phyloP scores from a whole-genome alignment of 495 filamentous ascomycete genomes.

The Thermothielavioides terrestris region DNA sequence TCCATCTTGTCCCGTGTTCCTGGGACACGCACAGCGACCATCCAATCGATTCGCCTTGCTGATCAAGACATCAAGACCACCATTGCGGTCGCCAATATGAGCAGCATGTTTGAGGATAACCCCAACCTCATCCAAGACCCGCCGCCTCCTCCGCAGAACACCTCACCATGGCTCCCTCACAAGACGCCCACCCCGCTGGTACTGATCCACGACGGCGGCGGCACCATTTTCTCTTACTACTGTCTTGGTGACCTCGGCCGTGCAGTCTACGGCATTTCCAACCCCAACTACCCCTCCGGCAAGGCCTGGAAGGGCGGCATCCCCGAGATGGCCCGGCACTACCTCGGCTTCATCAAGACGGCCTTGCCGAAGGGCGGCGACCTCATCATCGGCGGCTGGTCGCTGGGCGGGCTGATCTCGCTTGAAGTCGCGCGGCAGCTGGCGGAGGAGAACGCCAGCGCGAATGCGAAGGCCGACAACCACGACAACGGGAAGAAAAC shows the following conservation, averaged over 20 bases:
- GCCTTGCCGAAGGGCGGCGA: slow-evolving; percentile 22
- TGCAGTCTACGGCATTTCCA: slow-evolving; percentile 30
- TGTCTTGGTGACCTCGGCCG: slow-evolving; percentile 27
- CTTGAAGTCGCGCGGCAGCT: slow-evolving; percentile 34
- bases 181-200: slow-evolving; percentile 24
- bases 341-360: slow-evolving; percentile 24
- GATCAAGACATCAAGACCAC: too few species aligned
- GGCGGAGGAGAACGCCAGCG: too few species aligned
- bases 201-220: slow-evolving; percentile 38
- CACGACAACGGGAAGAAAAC: not conserved
- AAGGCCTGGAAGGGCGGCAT: slow-evolving; percentile 26
- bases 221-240: slow-evolving; percentile 34
- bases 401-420: slow-evolving; percentile 34
- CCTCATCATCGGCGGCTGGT: slow-evolving; percentile 37
- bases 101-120: slow-evolving; percentile 21
- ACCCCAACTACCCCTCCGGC: slow-evolving; percentile 27
- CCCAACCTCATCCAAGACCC: slow-evolving; percentile 22
- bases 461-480: too few species aligned
- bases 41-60: not conserved
- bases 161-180: not conserved
- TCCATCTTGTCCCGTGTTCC: too few species aligned
- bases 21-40: not conserved
- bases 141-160: not conserved
- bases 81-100: not conserved
- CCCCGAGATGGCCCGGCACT: slow-evolving; percentile 28